A percentile compares a stretch with the other conserved stretches of the same genome.
Evolutionary conservation across 129 eudicot genomes (phyloP).

Genomic region (Tagetes patula): DNA sequence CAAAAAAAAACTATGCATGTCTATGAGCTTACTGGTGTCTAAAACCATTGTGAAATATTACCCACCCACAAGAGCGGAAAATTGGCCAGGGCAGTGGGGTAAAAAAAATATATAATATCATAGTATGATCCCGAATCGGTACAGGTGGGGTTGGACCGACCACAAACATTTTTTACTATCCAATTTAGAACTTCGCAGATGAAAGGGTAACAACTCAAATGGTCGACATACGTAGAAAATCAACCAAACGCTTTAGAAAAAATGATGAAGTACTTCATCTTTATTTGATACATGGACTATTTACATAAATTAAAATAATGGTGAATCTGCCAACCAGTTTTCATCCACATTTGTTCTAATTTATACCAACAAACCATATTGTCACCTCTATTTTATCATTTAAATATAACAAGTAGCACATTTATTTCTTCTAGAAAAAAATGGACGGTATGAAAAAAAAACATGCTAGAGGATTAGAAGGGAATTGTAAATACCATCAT

Average conservation of each 20-base stretch:
- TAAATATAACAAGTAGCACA: neutral
- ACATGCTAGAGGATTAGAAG: neutral
- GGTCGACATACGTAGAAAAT: neutral
- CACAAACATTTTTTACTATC: neutral
- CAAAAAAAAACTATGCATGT: neutral
- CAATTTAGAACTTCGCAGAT: neutral
- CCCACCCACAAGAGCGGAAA: neutral
- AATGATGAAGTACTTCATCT: neutral
- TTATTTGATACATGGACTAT: neutral
- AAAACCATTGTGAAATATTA: neutral
- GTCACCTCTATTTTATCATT: neutral
- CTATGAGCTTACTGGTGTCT: neutral
- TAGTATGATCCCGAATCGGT: no score
- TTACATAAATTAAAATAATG: no score
- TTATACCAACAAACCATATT: neutral
- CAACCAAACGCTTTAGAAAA: neutral
- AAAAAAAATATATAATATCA: neutral
- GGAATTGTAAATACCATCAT: slow-evolving; percentile 64
- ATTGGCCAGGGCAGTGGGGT: neutral
- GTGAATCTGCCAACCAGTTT: neutral
- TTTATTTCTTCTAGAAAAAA: neutral
- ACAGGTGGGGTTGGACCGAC: no score
- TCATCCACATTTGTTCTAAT: neutral
- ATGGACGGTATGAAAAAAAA: neutral
- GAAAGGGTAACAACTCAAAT: neutral